phyloP scores from a whole-genome alignment of 2,329 filamentous ascomycete species.

The Ophiostoma quercus region DNA sequence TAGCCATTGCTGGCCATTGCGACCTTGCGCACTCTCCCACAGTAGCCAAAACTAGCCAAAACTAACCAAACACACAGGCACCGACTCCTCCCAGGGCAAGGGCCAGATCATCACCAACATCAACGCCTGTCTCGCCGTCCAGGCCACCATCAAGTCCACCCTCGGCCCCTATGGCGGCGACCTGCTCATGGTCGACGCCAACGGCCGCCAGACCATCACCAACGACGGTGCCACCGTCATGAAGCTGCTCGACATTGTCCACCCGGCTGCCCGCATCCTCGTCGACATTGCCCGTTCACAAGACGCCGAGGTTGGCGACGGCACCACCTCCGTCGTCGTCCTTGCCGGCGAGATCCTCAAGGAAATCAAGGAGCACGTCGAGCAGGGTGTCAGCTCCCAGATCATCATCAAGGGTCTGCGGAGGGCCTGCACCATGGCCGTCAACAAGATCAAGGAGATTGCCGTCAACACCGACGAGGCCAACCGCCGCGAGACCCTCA shows the following conservation, averaged over 20 bases:
- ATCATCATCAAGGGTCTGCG: slow-evolving; percentile 94
- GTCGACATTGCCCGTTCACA: slow-evolving; percentile 98
- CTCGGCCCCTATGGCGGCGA: slow-evolving; percentile 96
- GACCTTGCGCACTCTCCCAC: slow-evolving; percentile 28
- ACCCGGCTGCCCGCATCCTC: slow-evolving; percentile 93
- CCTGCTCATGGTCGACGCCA: slow-evolving; percentile 89
- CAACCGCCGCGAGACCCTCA: slow-evolving; percentile 79
- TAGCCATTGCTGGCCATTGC: not conserved
- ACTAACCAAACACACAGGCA: slow-evolving; percentile 55
- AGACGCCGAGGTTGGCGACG: slow-evolving; percentile 97
- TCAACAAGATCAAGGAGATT: slow-evolving; percentile 99
- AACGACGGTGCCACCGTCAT: slow-evolving; percentile 99
- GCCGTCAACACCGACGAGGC: slow-evolving; percentile 76
- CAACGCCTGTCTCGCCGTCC: slow-evolving; percentile 93
- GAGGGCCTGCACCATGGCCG: slow-evolving; percentile 80
- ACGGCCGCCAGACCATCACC: slow-evolving; percentile 94
- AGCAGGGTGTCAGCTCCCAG: slow-evolving; percentile 95
- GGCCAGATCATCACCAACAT: slow-evolving; percentile 97
- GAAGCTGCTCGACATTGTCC: slow-evolving; percentile 98
- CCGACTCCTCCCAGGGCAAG: slow-evolving; percentile 94
- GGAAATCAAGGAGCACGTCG: slow-evolving; percentile 92
- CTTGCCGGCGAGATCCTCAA: slow-evolving; percentile 96
- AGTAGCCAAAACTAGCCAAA: not conserved
- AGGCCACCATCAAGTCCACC: slow-evolving; percentile 91
- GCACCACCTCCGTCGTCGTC: slow-evolving; percentile 95